Evolutionary conservation across 2,329 filamentous ascomycete species (phyloP), one percentile per base, ranked within the genome.

Genomic region (Pseudocercospora eumusae): DNA sequence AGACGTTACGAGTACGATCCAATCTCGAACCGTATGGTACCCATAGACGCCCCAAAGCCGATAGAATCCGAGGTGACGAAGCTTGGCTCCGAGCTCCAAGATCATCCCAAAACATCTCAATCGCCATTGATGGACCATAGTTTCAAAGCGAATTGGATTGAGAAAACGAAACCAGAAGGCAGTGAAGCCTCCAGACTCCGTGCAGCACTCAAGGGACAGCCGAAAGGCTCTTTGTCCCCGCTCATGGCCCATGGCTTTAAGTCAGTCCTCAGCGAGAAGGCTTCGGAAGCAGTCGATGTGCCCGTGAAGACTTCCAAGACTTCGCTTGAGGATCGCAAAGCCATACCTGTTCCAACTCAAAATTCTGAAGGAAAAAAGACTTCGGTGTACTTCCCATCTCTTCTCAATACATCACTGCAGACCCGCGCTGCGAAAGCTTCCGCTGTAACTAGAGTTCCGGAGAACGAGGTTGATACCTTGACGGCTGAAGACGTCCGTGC

Each of bases 401-500:
- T 52, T 68, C 70, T 52, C 69, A 68, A 68, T 49, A 64, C 64
- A 20, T 64, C 67, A 2, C 56, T 67, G 5, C 59, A 62, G n/a
- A 40, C 61, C 28, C 56, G 57, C 18, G 36, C 56, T 7, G 47
- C 63, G 13, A 64, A 62, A 55, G 47, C 69, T 4, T 64, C 73
- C 0, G 71, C 71, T 10, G 68, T 79, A 5, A 66, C 68, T 5
- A 73, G 72, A 6, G 64, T 76, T 10, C 75, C 76, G 1, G 64
- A 74, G 47, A 65, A 77, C 45, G 77, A 80, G 57, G 67, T 80
- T 18, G 78, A 81, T 53, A 69, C 74, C 6, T 68, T 81, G 27
- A 79, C 73, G 53, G 76, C 78, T 4, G 73, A 71, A 11, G 72
- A 76, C 21, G 74, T 80, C n/a, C 75, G 79, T 25, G 77, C 79